phyloP scores from a whole-genome alignment of 139 green algal genomes.

The Chlamydomonas sphaeroides region DNA sequence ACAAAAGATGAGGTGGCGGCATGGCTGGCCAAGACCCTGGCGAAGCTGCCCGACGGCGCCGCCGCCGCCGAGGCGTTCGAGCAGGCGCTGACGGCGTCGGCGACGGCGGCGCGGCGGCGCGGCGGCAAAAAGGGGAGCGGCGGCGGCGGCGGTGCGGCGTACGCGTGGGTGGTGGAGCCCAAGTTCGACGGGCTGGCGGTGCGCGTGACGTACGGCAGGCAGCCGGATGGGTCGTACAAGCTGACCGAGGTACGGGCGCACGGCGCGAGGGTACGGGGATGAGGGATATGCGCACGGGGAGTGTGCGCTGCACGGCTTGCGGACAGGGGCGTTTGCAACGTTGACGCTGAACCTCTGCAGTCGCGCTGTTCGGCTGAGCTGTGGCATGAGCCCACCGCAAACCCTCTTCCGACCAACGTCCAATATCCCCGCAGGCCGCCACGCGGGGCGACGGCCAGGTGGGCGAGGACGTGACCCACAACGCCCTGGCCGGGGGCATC shows the following conservation, averaged over 20 bases:
- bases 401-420: background rate
- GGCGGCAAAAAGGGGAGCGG: too few species aligned
- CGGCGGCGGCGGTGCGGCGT: too few species aligned
- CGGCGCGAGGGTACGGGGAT: too few species aligned
- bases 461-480: constrained; percentile 70
- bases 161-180: constrained; percentile 60
- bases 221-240: background rate
- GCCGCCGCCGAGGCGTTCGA: background rate
- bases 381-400: background rate
- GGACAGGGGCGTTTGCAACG: too few species aligned
- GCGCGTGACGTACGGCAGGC: constrained; percentile 49
- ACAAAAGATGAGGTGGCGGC: background rate
- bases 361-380: too few species aligned
- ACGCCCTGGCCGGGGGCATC: constrained; percentile 44
- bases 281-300: too few species aligned
- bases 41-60: constrained; percentile 20
- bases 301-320: too few species aligned
- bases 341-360: too few species aligned
- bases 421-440: constrained; percentile 39
- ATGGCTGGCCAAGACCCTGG: constrained; percentile 37
- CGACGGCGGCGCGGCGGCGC: background rate
- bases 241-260: constrained; percentile 37
- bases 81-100: background rate
- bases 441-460: constrained; percentile 61
- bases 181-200: constrained; percentile 72